Evolutionary conservation across 2,329 filamentous ascomycete species (phyloP), one percentile per base, ranked within the genome.

Genomic region (Xylaria sp.): DNA sequence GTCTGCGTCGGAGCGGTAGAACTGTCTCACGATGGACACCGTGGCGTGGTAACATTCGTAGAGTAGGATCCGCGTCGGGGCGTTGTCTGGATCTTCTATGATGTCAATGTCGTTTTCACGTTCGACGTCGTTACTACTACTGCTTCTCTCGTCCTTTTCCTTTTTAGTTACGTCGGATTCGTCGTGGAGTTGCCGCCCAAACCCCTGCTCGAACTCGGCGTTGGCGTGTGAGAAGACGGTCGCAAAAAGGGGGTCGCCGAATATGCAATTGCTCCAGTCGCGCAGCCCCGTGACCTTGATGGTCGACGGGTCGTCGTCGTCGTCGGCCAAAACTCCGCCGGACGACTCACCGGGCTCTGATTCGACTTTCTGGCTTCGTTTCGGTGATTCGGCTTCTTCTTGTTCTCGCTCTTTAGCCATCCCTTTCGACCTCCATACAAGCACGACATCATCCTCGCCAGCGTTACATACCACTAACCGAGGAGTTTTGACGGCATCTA

Each of bases 1-100:
- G 61, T 85, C 82, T 2, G 74, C 76, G 20, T 73, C 67, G 3
- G 85, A 85, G 1, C 86, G 81, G 73, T 87, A 89, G 72, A 87
- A 87, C 68, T 87, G 85, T 36, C 77, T 80, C 2, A 88, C 86
- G 5, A 90, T 82, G 45, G 80, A 77, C 4, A 83, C 81, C 0
- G 85, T 79, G 3, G 86, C 83, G 69, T 89, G 86, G 74, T 88
- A 89, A 72, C 85, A 87, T 69, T 85, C 82, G 76, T 90, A 90
- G 3, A 90, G 76, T 2, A 89, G 76, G 7, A 87, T 72, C 12
- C 87, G 82, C 2, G 82, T 76, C n/a, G 78, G 72, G 0, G 81
- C 81, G 65, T 82, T 81, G n/a, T 79, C 77, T 23, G 74, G 73
- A 66, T 84, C 83, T 52, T 86, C 82, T 52, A 86, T 77, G 1